phyloP scores from a whole-genome alignment of 331 rosid genomes.

The Cydonia oblonga region DNA sequence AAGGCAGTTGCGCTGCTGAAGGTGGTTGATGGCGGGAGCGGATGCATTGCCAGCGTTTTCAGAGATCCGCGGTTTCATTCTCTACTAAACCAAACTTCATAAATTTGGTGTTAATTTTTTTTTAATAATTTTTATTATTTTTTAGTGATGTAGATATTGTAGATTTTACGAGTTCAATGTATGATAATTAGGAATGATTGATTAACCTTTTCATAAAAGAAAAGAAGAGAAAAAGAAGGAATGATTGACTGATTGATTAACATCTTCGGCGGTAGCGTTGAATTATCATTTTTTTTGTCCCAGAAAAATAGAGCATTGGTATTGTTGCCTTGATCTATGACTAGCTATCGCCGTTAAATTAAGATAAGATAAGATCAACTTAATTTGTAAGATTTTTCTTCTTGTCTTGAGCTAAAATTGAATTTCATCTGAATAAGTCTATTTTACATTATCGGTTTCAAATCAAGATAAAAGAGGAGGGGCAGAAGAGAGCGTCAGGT shows the following conservation, averaged over 20 bases:
- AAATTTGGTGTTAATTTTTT: background rate
- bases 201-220: too few species aligned
- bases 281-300: background rate
- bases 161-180: background rate
- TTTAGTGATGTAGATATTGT: background rate
- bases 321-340: too few species aligned
- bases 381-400: too few species aligned
- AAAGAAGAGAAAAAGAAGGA: too few species aligned
- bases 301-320: too few species aligned
- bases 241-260: background rate
- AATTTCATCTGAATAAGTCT: too few species aligned
- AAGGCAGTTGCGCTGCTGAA: slow-evolving; percentile 50
- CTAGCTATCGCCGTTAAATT: too few species aligned
- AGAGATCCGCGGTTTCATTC: slow-evolving; percentile 39
- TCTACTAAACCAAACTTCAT: slow-evolving; percentile 20
- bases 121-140: too few species aligned
- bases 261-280: background rate
- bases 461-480: too few species aligned
- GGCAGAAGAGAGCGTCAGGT: accelerated
- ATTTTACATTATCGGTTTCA: too few species aligned
- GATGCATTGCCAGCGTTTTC: background rate
- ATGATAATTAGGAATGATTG: background rate
- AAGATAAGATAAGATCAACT: too few species aligned
- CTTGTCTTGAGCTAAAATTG: too few species aligned
- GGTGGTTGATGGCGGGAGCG: slow-evolving; percentile 27